These are phyloP conservation scores for Artemisia argyi DNA, from an alignment of 129 eudicot species.

Conservation along the genomic window DNA sequence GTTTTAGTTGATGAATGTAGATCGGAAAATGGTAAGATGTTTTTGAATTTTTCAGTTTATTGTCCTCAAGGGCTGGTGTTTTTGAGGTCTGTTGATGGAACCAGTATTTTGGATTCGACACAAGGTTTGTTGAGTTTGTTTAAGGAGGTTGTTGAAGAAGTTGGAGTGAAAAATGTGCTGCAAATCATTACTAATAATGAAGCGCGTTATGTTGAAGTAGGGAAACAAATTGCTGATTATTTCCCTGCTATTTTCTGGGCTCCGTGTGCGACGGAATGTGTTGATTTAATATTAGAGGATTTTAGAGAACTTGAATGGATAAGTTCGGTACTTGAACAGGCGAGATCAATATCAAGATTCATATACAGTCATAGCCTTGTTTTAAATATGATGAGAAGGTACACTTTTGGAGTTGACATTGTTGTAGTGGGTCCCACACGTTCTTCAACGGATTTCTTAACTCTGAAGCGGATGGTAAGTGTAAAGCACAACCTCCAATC, in stretches of 20 bases:
- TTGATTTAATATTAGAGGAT: slow-evolving; percentile 76
- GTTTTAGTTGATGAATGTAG: slow-evolving; percentile 70
- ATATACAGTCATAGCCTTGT: slow-evolving; percentile 61
- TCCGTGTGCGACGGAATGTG: slow-evolving; percentile 82
- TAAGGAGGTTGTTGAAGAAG: slow-evolving; percentile 79
- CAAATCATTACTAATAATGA: slow-evolving; percentile 71
- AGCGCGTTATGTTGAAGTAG: slow-evolving; percentile 59
- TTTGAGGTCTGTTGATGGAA: slow-evolving; percentile 69
- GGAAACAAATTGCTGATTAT: slow-evolving; percentile 56
- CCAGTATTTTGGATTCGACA: slow-evolving; percentile 36
- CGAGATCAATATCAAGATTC: slow-evolving; percentile 73
- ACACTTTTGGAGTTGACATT: slow-evolving; percentile 78
- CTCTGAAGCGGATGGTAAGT: slow-evolving; percentile 70
- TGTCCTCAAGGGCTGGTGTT: slow-evolving; percentile 79
- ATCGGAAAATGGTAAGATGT: slow-evolving; percentile 55
- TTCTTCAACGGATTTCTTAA: slow-evolving; percentile 59
- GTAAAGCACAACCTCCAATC: slow-evolving; percentile 76
- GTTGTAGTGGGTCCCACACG: slow-evolving; percentile 61
- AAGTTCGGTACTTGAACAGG: slow-evolving; percentile 64
- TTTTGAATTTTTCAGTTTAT: slow-evolving; percentile 58
- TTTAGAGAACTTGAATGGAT: slow-evolving; percentile 72
- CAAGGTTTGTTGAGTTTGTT: slow-evolving; percentile 56
- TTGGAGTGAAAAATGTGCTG: slow-evolving; percentile 75
- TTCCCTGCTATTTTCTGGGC: slow-evolving; percentile 81
- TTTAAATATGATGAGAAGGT: slow-evolving; percentile 84